Conservation (phyloP, 768 basidiomycete species). For the Calvatia gigantea region DNA sequence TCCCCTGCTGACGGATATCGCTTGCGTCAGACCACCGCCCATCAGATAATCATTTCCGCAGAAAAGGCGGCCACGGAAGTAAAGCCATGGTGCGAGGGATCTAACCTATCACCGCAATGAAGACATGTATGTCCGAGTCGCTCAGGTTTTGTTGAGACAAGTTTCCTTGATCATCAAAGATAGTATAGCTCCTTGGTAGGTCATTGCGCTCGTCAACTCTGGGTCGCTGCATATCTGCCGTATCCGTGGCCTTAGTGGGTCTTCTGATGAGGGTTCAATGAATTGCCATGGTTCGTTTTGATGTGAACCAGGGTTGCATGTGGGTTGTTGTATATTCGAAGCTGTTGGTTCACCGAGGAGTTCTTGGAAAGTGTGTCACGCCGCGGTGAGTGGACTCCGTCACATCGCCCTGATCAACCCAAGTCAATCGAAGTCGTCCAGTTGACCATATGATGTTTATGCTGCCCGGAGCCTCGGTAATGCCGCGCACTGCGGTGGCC, state of each 20-base stretch:
- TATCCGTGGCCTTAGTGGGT: too few relatives aligned
- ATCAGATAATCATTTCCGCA: too few relatives aligned
- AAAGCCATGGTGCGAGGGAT: background rate
- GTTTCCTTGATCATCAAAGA: background rate
- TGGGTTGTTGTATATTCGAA: background rate
- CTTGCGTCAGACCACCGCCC: too few relatives aligned
- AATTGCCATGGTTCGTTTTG: background rate
- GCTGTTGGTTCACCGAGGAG: slow-evolving; percentile 6
- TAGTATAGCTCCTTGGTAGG: background rate
- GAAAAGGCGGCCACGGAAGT: too few relatives aligned
- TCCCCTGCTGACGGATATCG: too few relatives aligned
- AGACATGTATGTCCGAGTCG: background rate
- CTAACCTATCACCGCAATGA: background rate
- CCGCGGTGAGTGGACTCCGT: background rate
- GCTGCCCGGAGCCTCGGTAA: background rate
- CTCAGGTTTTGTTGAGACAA: too few relatives aligned
- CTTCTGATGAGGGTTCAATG: background rate
- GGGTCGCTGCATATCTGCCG: background rate
- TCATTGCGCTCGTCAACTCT: background rate
- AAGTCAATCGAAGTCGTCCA: background rate
- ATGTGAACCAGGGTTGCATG: background rate
- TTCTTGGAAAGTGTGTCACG: background rate
- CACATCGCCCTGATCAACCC: too few relatives aligned
- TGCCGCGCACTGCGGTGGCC: too few relatives aligned
- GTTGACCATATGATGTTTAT: background rate